Conservation (phyloP, 225 moss, liverwort and hornwort genomes). For the Straminergon stramineum region DNA sequence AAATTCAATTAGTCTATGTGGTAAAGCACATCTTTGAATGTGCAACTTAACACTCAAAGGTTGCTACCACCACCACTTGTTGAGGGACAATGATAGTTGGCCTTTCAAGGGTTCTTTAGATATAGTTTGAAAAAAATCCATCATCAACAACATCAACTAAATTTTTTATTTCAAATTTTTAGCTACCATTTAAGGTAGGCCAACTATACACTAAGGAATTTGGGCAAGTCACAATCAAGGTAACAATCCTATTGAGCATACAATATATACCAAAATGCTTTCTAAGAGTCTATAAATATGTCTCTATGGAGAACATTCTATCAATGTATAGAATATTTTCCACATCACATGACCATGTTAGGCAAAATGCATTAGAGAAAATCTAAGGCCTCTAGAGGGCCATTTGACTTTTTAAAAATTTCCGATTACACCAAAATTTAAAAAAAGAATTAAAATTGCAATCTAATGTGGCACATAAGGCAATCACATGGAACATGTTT, state of each 20-base stretch:
- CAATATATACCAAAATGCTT: not conserved
- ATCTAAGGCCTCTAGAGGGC: accelerated
- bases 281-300: too few relatives aligned
- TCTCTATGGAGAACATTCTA: not conserved
- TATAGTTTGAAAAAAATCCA: accelerated
- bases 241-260: not conserved
- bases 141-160: not conserved
- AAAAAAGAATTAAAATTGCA: too few relatives aligned
- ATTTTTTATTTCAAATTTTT: not conserved
- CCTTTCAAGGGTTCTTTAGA: not conserved
- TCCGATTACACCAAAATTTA: too few relatives aligned
- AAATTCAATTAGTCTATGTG: not conserved
- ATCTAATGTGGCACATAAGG: too few relatives aligned
- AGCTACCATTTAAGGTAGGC: not conserved
- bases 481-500: too few relatives aligned
- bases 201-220: not conserved
- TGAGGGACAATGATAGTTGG: not conserved
- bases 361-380: not conserved
- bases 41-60: not conserved
- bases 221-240: not conserved
- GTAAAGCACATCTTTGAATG: not conserved
- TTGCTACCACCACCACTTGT: not conserved
- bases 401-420: too few relatives aligned
- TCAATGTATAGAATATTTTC: not conserved
- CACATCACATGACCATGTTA: not conserved